A percentile compares a stretch with the other conserved stretches of the same genome.
Evolutionary conservation across 2,329 filamentous ascomycete species (phyloP).

Genomic region (Colletotrichum spinosum): DNA sequence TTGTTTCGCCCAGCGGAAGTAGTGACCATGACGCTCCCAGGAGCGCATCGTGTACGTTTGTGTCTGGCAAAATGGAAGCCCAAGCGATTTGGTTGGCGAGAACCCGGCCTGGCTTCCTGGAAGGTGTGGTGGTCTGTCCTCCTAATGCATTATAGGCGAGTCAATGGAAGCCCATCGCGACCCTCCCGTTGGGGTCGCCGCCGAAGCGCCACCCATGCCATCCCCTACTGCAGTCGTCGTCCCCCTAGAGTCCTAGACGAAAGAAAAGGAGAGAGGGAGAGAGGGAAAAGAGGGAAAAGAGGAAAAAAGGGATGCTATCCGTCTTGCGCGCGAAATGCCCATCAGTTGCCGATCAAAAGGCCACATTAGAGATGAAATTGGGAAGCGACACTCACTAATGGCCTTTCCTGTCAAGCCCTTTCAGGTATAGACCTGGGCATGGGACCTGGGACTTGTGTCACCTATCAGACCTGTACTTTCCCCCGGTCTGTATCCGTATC

Average conservation of each 20-base stretch:
- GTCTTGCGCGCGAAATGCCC: background rate
- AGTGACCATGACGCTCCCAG: no score
- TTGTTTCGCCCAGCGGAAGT: conserved; percentile 2
- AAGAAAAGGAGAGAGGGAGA: conserved; percentile 13
- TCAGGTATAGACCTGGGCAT: background rate
- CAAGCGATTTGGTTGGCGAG: background rate
- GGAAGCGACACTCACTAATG: conserved; percentile 19
- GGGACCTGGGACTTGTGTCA: no score
- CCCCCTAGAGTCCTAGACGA: background rate
- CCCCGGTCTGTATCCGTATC: background rate
- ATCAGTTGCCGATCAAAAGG: background rate
- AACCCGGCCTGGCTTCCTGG: background rate
- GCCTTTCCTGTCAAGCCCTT: background rate
- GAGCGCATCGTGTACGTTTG: background rate
- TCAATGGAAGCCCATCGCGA: conserved; percentile 17
- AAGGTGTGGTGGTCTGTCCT: conserved; percentile 24
- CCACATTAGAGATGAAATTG: conserved; percentile 9
- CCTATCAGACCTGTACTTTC: background rate
- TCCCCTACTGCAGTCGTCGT: conserved; percentile 1
- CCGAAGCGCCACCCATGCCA: conserved; percentile 5
- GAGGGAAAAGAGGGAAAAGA: conserved; percentile 1
- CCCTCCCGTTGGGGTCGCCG: conserved; percentile 8
- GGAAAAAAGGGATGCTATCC: background rate
- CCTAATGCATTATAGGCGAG: background rate
- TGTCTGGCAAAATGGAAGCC: background rate